Evolutionary conservation across 495 filamentous ascomycete species (phyloP), one percentile per base, ranked within the genome.

Genomic region (Lophium mytilinum): DNA sequence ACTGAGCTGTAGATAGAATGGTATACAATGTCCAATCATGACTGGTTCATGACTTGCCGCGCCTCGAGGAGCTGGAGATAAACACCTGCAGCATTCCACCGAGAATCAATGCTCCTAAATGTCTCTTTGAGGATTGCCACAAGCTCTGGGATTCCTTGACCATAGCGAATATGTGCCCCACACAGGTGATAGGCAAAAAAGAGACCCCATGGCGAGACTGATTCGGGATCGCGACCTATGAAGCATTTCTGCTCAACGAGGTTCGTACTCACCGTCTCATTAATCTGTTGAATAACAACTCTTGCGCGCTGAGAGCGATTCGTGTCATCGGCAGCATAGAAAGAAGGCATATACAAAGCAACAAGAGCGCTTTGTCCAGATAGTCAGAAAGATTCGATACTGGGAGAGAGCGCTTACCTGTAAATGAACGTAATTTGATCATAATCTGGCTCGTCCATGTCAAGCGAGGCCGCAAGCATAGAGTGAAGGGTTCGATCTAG

Each of bases 401-500:
- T 12, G 10, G 7, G 4, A 9, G 1, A 41, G 55, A 55, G 42
- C 30, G 50, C 36, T 1, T 50, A 60, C 52, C 57, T 60, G 17
- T 56, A 61, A 19, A 50, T 43, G 36, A 61, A 56, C 5, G 21
- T 39, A 9, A 52, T 61, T 37, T 61, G 58, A 19, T 51, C 58
- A 35, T 45, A 36, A 8, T 56, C 53, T 50, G 58, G 43, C 12
- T 30, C 36, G 21, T 50, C 19, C 8, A 57, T 37, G 47, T 56
- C 37, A 15, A 56, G 37, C 15, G 66, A 40, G 33, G 66, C 66
- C 8, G 60, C 52, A 24, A 69, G 24, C 57, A 72, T 68, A 35
- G 69, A 69, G 34, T 65, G 66, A 39, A 70, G 53, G n/a, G 69
- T 70, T 39, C 66, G 68, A 50, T 70, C 66, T 40, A 72, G 49